These are phyloP conservation scores for Gossypium gossypioides DNA, from an alignment of 441 rosid species.

Conservation along the genomic window DNA sequence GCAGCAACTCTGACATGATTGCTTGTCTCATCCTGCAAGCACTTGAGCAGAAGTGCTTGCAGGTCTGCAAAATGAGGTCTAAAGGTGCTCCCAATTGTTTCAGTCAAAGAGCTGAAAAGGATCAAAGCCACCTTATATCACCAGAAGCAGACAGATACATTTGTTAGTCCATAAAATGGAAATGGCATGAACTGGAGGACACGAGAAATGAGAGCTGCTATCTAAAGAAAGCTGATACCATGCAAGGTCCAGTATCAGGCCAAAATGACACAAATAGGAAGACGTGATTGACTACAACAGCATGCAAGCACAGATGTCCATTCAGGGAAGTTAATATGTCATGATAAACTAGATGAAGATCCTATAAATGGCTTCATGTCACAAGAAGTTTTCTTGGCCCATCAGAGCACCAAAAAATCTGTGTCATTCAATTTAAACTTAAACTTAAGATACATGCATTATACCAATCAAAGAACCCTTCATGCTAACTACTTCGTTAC, in stretches of 20 bases:
- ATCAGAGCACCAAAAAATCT: not conserved
- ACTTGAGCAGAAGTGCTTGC: slow-evolving; percentile 87
- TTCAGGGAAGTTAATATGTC: not conserved
- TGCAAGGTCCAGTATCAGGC: not conserved
- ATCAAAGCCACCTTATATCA: slow-evolving; percentile 73
- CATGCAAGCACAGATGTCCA: not conserved
- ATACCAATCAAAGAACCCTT: too few species aligned
- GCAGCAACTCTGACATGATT: slow-evolving; percentile 94
- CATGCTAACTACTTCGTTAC: too few species aligned
- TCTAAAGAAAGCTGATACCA: not conserved
- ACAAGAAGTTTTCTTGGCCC: not conserved
- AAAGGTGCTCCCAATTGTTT: slow-evolving; percentile 86
- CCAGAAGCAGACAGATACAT: slow-evolving; percentile 13
- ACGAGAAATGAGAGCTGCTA: not conserved
- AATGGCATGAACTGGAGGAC: not conserved
- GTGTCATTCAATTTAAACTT: not conserved
- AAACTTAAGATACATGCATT: not conserved
- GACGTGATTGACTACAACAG: not conserved
- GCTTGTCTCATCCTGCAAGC: slow-evolving; percentile 88
- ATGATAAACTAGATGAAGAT: not conserved
- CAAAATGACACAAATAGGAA: not conserved
- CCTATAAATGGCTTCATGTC: too few species aligned
- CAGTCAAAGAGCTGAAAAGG: slow-evolving; percentile 96
- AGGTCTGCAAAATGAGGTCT: slow-evolving; percentile 77
- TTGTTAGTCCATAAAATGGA: slow-evolving; percentile 7